Evolutionary conservation across 2,329 filamentous ascomycete species (phyloP), one percentile per base, ranked within the genome.

Genomic region (Epichloe hybrida): DNA sequence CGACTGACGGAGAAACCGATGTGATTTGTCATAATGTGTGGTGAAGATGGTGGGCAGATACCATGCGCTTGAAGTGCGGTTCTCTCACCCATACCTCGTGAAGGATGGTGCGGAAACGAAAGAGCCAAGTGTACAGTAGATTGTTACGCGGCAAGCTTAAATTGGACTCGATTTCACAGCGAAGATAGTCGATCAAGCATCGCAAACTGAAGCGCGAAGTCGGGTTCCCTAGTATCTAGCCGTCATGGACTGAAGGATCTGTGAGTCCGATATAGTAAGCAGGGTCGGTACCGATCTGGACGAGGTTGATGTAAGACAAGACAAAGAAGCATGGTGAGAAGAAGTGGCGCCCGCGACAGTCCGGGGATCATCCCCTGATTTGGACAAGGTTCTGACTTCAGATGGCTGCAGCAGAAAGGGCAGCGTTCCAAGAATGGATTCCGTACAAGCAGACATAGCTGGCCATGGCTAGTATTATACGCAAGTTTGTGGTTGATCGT

Each of bases 21-120:
- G n/a, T 46, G 49, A 50, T 50, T 50, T 45, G 49, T 46, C 49
- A 45, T 31, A 40, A 46, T 50, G 41, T 23, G 38, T 40, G 42
- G 3, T 39, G 6, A 35, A 49, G 35, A 27, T 50, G 27, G 49
- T 39, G 42, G 36, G 49, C 23, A 37, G 35, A 39, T 35, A 34
- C 31, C 23, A 40, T 42, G 48, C 34, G 42, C n/a, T 27, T 13
- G 17, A 40, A 50, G 35, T 21, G 23, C 11, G 9, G n/a, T 12
- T 39, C 36, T 23, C 23, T 46, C 36, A 31, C 5, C 13, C 40
- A 31, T 37, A 23, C 20, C 39, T 35, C 17, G 34, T 27, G 37
- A 44, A 17, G n/a, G 31, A 38, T 35, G 21, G 27, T 15, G n/a
- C 20, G 20, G 8, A 38, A 31, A 37, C 5, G 3, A 23, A 21